Conservation (phyloP, 2,329 filamentous ascomycete genomes). For the Chaetomium sp. region DNA sequence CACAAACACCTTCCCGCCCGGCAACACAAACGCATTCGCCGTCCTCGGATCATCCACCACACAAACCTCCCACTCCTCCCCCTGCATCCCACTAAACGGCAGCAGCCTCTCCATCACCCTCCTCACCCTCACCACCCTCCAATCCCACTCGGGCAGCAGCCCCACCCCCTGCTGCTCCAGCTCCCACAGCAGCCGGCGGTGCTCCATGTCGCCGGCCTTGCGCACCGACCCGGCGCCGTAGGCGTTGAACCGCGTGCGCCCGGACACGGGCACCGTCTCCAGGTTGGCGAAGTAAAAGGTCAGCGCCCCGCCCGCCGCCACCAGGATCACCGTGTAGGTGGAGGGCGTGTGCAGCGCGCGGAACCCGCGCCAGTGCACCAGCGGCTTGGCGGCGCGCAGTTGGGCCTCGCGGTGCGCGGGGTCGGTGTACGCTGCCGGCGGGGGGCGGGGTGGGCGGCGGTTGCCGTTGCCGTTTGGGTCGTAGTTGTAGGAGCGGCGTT, state of each 20-base stretch:
- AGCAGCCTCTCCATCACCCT: constrained; percentile 68
- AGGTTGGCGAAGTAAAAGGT: constrained; percentile 69
- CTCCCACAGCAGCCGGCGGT: constrained; percentile 58
- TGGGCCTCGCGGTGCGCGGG: constrained; percentile 13
- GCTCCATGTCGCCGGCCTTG: constrained; percentile 54
- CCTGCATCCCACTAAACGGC: constrained; percentile 64
- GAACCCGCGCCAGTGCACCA: constrained; percentile 40
- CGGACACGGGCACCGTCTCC: constrained; percentile 72
- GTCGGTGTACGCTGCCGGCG: background rate
- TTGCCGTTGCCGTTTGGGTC: constrained; percentile 2
- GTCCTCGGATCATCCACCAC: constrained; percentile 68
- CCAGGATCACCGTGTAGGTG: constrained; percentile 46
- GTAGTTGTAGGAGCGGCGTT: constrained; percentile 13
- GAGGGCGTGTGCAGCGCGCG: constrained; percentile 40
- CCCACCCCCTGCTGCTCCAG: constrained; percentile 53
- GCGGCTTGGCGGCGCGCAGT: constrained; percentile 42
- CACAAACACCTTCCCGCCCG: constrained; percentile 79
- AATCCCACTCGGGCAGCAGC: constrained; percentile 62
- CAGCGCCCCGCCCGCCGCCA: constrained; percentile 49
- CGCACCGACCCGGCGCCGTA: constrained; percentile 59
- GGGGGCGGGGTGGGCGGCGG: constrained; percentile 17
- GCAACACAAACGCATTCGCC: constrained; percentile 74
- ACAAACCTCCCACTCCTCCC: constrained; percentile 64
- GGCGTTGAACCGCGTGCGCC: constrained; percentile 73
- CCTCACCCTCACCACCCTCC: constrained; percentile 56